Base-by-base conservation (phyloP, 1,139 yeast genomes). In the Hansenula lynferdii region DNA sequence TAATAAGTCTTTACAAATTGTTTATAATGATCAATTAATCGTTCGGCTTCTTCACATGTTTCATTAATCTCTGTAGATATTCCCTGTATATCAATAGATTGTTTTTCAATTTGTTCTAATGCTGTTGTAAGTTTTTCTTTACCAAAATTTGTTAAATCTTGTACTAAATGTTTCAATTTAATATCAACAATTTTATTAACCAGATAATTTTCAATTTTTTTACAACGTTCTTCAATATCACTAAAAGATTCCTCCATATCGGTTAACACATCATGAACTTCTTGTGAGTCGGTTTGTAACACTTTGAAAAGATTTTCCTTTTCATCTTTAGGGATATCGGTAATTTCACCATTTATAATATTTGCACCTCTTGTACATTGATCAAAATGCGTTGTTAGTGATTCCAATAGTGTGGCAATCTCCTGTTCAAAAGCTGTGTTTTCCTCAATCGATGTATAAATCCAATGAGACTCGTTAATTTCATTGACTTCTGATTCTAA, bases 311-410 rank as follows among this genome's bases (percentile, higher is more conserved):
- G n/a, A n/a, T n/a, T n/a, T 11, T 41, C 33, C 37, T 56, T 55
- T 36, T 61, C 66, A 2, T 47, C 49, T 5, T 47, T 47, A 8
- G 49, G 42, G 5, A 48, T 39, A 2, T 45, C 27, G 1, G 46
- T 32, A 5, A 41, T 29, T 3, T 51, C 44, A n/a, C 58, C 58
- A n/a, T 54, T 49, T 10, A 63, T 45, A 2, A 64, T 40, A 10
- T 47, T 50, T 17, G 48, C 39, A 4, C 63, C 80, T 35, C 72
- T 67, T 5, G 62, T 49, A 48, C 95, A 85, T 53, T 85, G 89
- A 56, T 87, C 96, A 49, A 79, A 86, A 60, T 89, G 96, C 39
- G 77, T 75, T 7, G 96, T 83, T 28, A 89, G 63, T 54, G 89
- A 79, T 42, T 79, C 81, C 27, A 89, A 63, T 16, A 84, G 64